Evolutionary conservation across 495 filamentous ascomycete species (phyloP).

Genomic region (Hypoxylon crocopeplum): DNA sequence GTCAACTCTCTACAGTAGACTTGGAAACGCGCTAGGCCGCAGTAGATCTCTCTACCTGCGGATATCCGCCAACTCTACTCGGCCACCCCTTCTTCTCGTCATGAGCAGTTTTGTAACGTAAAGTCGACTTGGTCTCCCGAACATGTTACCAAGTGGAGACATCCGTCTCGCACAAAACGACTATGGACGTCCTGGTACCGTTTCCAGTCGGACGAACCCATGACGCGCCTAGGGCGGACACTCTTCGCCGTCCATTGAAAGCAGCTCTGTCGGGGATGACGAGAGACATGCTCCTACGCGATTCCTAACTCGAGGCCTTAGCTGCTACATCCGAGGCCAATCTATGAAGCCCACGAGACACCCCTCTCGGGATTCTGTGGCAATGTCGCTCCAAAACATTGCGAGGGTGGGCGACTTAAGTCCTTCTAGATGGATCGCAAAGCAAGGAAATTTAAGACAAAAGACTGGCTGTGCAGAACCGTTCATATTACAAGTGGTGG

Average conservation of each 20-base stretch:
- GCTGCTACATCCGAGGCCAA: slow-evolving; percentile 47
- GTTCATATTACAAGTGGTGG: slow-evolving; percentile 53
- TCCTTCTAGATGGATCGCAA: slow-evolving; percentile 42
- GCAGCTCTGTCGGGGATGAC: slow-evolving; percentile 39
- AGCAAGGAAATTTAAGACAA: slow-evolving; percentile 58
- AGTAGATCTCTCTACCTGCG: slow-evolving; percentile 14
- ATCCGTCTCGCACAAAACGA: slow-evolving; percentile 13
- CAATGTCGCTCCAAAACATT: slow-evolving; percentile 44
- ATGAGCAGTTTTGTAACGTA: slow-evolving; percentile 19
- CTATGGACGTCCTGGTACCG: slow-evolving; percentile 21
- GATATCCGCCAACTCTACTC: slow-evolving; percentile 35
- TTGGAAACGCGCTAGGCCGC: slow-evolving; percentile 3
- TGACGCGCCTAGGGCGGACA: slow-evolving; percentile 27
- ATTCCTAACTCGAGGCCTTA: slow-evolving; percentile 34
- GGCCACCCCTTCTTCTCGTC: neutral
- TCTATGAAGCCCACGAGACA: slow-evolving; percentile 54
- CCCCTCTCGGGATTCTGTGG: slow-evolving; percentile 49
- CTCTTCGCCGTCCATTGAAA: slow-evolving; percentile 35
- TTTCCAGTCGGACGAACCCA: slow-evolving; percentile 34
- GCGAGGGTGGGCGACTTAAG: slow-evolving; percentile 38
- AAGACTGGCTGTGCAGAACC: slow-evolving; percentile 52
- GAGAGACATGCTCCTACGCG: slow-evolving; percentile 41
- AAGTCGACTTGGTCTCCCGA: slow-evolving; percentile 18
- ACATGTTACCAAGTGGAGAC: slow-evolving; percentile 32
- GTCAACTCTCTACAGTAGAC: slow-evolving; percentile 6